Percentiles rank a stretch among this genome's conserved stretches.
Conservation (phyloP, 371 early-diverging fungal species). For the Mortierella sp. region DNA sequence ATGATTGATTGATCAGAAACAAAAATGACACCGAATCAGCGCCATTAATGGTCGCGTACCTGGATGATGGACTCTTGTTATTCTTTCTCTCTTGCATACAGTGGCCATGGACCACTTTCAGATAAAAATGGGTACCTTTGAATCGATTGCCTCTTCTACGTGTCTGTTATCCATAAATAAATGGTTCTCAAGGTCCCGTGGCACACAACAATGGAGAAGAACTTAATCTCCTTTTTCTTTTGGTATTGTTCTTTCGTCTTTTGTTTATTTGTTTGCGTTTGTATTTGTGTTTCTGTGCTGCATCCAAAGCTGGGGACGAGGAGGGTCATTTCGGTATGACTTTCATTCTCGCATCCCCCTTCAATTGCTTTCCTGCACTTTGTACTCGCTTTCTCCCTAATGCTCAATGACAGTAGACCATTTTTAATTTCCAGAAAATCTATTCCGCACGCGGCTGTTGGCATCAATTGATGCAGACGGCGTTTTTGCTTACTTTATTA, state of each 20-base stretch:
- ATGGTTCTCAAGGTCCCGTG: background rate
- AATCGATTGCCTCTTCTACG: background rate
- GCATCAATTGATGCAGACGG: background rate
- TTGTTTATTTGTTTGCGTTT: background rate
- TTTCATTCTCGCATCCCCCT: too few species aligned
- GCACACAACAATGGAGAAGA: slow-evolving; percentile 5
- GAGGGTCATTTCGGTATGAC: background rate
- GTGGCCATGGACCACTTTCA: background rate
- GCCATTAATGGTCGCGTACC: too few species aligned
- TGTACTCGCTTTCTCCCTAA: background rate
- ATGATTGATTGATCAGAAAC: background rate
- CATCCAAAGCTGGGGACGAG: too few species aligned
- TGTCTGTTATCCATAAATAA: background rate
- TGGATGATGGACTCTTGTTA: too few species aligned
- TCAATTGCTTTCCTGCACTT: background rate
- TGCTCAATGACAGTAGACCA: background rate
- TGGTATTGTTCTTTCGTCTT: background rate
- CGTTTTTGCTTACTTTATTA: background rate
- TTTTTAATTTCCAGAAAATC: background rate
- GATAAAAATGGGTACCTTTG: background rate
- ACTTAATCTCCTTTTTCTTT: background rate
- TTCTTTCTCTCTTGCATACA: too few species aligned
- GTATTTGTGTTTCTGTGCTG: background rate
- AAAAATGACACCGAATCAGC: background rate
- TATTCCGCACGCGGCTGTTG: background rate